phyloP scores from a whole-genome alignment of 345 rosid species.

The Capsella bursapastoris region DNA sequence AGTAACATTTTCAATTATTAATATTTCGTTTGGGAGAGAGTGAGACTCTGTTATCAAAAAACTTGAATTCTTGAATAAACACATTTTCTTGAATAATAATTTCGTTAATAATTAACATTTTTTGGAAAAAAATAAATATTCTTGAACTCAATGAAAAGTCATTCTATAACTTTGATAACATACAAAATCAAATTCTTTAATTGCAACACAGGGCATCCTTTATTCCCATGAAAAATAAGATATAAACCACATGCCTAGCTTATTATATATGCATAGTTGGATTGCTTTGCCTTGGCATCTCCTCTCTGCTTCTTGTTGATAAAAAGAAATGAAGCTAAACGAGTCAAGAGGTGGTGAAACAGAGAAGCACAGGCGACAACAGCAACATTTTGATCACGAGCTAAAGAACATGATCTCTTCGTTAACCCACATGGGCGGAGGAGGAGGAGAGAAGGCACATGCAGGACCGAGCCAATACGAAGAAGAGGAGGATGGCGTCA shows the following conservation, averaged over 20 bases:
- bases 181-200: conserved; percentile 30
- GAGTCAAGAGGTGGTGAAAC: conserved; percentile 36
- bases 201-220: conserved; percentile 37
- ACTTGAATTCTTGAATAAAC: neutral
- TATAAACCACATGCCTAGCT: neutral
- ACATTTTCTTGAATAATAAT: no score
- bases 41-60: no score
- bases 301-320: neutral
- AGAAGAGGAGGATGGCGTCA: conserved; percentile 48
- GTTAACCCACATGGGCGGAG: conserved; percentile 31
- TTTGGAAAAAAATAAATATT: neutral
- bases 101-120: neutral
- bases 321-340: conserved; percentile 39
- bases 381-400: conserved; percentile 36
- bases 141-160: conserved; percentile 22
- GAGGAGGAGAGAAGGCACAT: conserved; percentile 45
- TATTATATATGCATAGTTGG: conserved; percentile 1
- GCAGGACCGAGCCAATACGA: conserved; percentile 47
- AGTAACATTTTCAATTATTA: no score
- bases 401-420: conserved; percentile 43
- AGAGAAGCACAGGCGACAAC: conserved; percentile 35
- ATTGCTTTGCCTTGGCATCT: conserved; percentile 7
- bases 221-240: neutral
- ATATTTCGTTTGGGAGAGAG: no score
- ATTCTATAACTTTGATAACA: neutral